Evolutionary conservation across 176 grass and related monocot genomes (phyloP), one percentile per base, ranked within the genome.

Genomic region (Echinochloa phyllopogon): DNA sequence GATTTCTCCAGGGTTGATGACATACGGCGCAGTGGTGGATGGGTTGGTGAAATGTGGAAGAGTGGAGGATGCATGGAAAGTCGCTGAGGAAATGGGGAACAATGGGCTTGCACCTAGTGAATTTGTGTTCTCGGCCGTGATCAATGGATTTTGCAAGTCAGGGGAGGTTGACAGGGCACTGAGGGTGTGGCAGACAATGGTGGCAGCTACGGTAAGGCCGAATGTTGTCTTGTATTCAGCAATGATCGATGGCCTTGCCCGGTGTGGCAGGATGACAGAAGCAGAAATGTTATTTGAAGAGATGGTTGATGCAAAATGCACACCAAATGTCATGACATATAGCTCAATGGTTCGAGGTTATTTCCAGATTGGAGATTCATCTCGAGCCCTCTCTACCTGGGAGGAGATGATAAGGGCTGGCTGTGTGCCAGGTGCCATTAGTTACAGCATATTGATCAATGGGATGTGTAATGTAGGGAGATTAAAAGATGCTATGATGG

Each of bases 401-500:
- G 68, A 85, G 68, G 72, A 92, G 61, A 98, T 98, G 93, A 23
- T 92, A 29, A 89, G 64, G 48, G 61, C 17, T 51, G 87, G 91
- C 0, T 88, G 83, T 18, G 8, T 72, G 25, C 96, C 96, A 58
- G 95, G 85, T 70, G 76, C 73, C 42, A 81, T 98, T 12, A 85
- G 84, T 67, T 98, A 94, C 57, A 98, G 96, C 80, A 92, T 98
- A 62, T 78, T 95, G 68, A 95, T 98, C 77, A 88, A 68, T 48
- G 93, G 93, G 29, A 66, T 98, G 33, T 98, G 93, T 56, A 86
- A 87, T 70, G 52, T 85, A 29, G 93, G 96, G 43, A 93, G 64
- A 91, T 77, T 95, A 39, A 95, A 95, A 85, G 89, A 98, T 66
- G 89, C 91, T 59, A 92, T 95, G 96, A 98, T 95, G 93, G 87